Percentiles rank a stretch among this genome's conserved stretches.
Evolutionary conservation across 2,329 filamentous ascomycete genomes (phyloP).

Genomic region (Akanthomyces uredinophilus): DNA sequence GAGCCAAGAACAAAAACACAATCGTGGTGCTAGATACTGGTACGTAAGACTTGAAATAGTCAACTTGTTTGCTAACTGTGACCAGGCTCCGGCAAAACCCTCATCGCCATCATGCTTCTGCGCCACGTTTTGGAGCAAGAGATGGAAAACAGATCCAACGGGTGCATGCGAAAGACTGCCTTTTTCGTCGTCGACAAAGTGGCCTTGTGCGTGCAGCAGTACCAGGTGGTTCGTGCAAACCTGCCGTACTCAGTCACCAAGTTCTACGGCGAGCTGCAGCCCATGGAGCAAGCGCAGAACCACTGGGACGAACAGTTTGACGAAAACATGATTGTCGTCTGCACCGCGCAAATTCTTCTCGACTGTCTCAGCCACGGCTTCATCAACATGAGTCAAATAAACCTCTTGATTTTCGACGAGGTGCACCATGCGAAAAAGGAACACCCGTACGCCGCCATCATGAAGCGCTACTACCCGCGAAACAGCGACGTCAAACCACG

Average conservation of each 20-base stretch:
- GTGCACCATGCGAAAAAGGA: conserved; percentile 95
- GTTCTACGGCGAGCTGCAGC: conserved; percentile 66
- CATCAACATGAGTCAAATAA: conserved; percentile 76
- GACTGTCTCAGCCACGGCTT: conserved; percentile 75
- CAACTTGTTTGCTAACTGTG: conserved; percentile 10
- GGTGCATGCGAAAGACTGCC: conserved; percentile 58
- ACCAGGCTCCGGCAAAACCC: conserved; percentile 81
- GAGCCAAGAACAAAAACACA: conserved; percentile 76
- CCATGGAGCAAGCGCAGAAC: conserved; percentile 33
- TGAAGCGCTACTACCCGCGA: conserved; percentile 75
- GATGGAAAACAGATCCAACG: conserved; percentile 59
- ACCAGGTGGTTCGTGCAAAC: conserved; percentile 74
- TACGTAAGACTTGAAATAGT: conserved; percentile 23
- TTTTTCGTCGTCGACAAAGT: conserved; percentile 94
- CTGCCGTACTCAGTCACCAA: conserved; percentile 69
- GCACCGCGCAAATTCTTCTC: conserved; percentile 81
- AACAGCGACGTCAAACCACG: conserved; percentile 50
- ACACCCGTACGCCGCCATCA: conserved; percentile 83
- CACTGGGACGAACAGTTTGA: conserved; percentile 50
- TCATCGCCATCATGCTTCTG: conserved; percentile 87
- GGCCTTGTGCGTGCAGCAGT: conserved; percentile 84
- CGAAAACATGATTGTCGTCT: conserved; percentile 79
- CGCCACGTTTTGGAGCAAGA: conserved; percentile 73
- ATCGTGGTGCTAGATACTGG: conserved; percentile 94
- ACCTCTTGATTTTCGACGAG: conserved; percentile 90